Evolutionary conservation across 768 basidiomycete genomes (phyloP).

Genomic region (Pleurotus eryngii): DNA sequence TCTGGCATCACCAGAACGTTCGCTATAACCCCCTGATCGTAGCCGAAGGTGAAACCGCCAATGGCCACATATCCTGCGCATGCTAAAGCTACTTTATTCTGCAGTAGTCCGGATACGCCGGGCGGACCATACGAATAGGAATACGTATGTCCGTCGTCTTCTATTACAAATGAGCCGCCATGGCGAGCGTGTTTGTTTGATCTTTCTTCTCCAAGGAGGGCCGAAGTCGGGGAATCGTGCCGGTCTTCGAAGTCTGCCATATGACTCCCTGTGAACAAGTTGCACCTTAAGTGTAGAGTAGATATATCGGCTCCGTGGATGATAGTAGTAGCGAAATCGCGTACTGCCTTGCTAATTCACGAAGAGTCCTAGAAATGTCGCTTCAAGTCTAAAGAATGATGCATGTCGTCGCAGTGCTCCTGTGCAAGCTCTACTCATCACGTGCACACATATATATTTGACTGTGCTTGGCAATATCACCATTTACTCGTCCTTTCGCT

Average conservation of each 20-base stretch:
- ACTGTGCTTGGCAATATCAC: no score
- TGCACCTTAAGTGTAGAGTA: neutral
- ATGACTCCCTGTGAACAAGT: neutral
- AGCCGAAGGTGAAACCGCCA: slow-evolving; percentile 77
- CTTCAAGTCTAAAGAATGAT: no score
- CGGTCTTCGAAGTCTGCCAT: neutral
- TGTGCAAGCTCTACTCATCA: no score
- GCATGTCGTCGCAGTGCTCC: no score
- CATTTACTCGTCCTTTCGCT: no score
- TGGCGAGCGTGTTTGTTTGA: neutral
- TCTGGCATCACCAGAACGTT: slow-evolving; percentile 83
- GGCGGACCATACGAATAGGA: slow-evolving; percentile 71
- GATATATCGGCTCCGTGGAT: neutral
- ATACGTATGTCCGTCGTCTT: slow-evolving; percentile 39
- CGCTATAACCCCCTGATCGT: slow-evolving; percentile 84
- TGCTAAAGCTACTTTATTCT: slow-evolving; percentile 61
- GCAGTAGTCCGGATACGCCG: slow-evolving; percentile 61
- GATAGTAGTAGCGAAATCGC: neutral
- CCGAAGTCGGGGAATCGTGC: neutral
- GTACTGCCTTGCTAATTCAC: no score
- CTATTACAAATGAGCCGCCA: slow-evolving; percentile 31
- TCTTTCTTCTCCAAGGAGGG: neutral
- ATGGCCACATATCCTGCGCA: slow-evolving; percentile 76
- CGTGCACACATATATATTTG: no score
- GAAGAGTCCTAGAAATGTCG: no score